Evolutionary conservation across 257 asterid genomes (phyloP).

Genomic region (Solanum arcanum): DNA sequence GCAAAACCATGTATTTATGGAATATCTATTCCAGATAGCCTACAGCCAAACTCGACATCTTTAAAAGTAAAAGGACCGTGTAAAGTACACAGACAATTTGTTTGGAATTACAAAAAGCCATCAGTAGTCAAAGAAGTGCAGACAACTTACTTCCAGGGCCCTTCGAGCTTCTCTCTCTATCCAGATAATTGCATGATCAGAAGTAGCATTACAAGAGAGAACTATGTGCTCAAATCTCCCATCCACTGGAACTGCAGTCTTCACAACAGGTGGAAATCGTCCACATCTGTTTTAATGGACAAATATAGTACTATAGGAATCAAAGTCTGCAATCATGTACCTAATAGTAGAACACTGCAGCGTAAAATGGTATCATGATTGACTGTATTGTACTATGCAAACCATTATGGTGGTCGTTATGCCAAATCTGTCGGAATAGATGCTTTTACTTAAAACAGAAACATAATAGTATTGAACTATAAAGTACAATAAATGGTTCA

Average conservation of each 20-base stretch:
- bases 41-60: background rate
- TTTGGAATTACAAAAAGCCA: background rate
- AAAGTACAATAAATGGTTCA: background rate
- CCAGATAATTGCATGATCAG: conserved; percentile 84
- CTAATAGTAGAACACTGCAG: background rate
- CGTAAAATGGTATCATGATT: background rate
- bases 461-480: background rate
- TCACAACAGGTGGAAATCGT: conserved; percentile 69
- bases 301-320: background rate
- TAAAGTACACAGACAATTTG: background rate
- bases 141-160: conserved; percentile 57
- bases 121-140: background rate
- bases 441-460: background rate
- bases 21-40: background rate
- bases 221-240: conserved; percentile 93
- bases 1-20: background rate
- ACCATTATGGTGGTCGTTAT: background rate
- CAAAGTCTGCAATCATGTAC: background rate
- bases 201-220: conserved; percentile 81
- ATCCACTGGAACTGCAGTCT: conserved; percentile 81
- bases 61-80: background rate
- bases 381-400: background rate
- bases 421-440: background rate
- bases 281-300: conserved; percentile 40
- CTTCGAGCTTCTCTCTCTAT: conserved; percentile 66